A percentile compares a stretch with the other conserved stretches of the same genome.
phyloP scores from a whole-genome alignment of 2,329 filamentous ascomycete genomes.

The Trichoderma koningii region DNA sequence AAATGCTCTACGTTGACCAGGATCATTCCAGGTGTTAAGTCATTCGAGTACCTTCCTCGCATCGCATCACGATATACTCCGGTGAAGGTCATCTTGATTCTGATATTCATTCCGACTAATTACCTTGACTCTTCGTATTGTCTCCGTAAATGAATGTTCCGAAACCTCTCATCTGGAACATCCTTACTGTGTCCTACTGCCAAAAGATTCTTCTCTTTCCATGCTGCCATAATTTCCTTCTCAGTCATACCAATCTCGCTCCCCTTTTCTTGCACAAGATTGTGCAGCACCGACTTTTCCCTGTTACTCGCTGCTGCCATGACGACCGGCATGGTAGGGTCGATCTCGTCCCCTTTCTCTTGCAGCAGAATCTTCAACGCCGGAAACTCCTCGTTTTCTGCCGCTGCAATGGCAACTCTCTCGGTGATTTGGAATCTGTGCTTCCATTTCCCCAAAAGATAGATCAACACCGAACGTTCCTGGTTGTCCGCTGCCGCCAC shows the following conservation, averaged over 20 bases:
- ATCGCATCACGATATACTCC: no score
- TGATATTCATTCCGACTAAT: no score
- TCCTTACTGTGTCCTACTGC: not conserved
- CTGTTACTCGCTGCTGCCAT: conserved; percentile 1
- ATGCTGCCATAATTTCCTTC: not conserved
- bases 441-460: not conserved
- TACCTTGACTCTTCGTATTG: no score
- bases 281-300: not conserved
- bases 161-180: no score
- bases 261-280: conserved; percentile 3
- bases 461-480: not conserved
- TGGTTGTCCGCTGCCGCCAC: not conserved
- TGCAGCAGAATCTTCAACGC: not conserved
- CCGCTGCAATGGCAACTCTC: not conserved
- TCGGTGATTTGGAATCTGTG: not conserved
- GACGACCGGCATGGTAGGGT: conserved; percentile 1
- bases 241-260: not conserved
- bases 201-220: not conserved
- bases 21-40: no score
- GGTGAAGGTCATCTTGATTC: no score
- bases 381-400: not conserved
- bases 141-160: no score
- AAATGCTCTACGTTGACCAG: no score
- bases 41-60: no score
- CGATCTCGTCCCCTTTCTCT: not conserved